Conservation (phyloP, 2,329 filamentous ascomycete species). For the Penicillium crustosum region DNA sequence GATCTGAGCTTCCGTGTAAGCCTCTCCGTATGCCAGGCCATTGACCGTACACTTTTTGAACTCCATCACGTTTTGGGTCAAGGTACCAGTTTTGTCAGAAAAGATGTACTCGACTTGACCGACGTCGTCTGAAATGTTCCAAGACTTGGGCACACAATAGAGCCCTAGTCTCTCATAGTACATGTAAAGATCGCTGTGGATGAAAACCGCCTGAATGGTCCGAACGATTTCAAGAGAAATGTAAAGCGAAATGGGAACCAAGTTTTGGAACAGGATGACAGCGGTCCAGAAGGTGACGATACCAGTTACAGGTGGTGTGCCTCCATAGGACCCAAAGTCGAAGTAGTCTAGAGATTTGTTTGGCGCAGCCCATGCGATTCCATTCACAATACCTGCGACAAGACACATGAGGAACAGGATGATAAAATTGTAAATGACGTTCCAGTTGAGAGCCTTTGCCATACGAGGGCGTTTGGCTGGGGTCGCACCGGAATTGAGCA, state of each 20-base stretch:
- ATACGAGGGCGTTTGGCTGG: conserved; percentile 91
- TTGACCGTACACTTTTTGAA: conserved; percentile 99
- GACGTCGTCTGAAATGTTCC: conserved; percentile 98
- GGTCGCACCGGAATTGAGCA: conserved; percentile 96
- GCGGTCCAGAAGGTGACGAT: conserved; percentile 97
- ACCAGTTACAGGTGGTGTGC: conserved; percentile 72
- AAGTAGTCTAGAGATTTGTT: conserved; percentile 78
- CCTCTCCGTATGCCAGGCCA: conserved; percentile 93
- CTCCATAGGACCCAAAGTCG: conserved; percentile 80
- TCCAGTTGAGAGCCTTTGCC: conserved; percentile 91
- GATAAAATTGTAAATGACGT: conserved; percentile 94
- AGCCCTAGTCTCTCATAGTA: conserved; percentile 95
- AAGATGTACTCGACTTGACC: conserved; percentile 99
- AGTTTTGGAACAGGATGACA: conserved; percentile 94
- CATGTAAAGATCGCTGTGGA: conserved; percentile 94
- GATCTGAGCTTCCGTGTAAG: conserved; percentile 94
- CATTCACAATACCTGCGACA: conserved; percentile 79
- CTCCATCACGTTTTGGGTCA: conserved; percentile 95
- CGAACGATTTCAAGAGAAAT: conserved; percentile 96
- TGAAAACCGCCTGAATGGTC: conserved; percentile 91
- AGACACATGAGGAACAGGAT: conserved; percentile 89
- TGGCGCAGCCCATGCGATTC: conserved; percentile 72
- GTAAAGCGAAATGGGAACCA: conserved; percentile 97
- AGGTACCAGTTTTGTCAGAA: conserved; percentile 86
- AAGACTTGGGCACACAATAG: conserved; percentile 93